Evolutionary conservation across 345 rosid genomes (phyloP), one percentile per base, ranked within the genome.

Genomic region (Pseudoturritis turrita): DNA sequence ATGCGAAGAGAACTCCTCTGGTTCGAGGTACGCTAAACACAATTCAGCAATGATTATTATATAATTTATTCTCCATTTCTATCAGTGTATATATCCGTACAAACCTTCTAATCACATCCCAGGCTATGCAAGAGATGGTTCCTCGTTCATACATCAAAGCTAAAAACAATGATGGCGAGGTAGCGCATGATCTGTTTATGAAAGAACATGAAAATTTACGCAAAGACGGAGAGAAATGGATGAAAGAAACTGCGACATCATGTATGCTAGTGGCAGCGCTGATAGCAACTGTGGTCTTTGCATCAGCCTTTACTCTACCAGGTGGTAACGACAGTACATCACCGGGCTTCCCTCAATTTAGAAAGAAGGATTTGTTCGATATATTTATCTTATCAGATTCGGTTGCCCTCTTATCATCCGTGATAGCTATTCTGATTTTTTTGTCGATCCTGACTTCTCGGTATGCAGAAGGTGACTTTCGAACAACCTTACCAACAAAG

Each of bases 251-350:
- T 0, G 79, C 79, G 5, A 72, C 78, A 3, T 68, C 80, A 2
- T 75, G 82, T 40, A 81, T 75, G 76, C 65, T 81, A 1, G 83
- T 73, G 1, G 73, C 81, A 4, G 62, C 85, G 0, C 67, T 82
- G 3, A 76, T 82, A 43, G 76, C 85, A n/a, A 76, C 83, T 1
- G 72, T 79, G 14, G 71, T 76, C 76, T 79, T 79, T 35, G 78
- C 80, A 0, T 81, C 85, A 0, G 68, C 75, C 72, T 76, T 82
- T 70, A 76, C 79, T 0, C 73, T 82, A 14, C 85, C 85, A 1
- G 85, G 85, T n/a, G 85, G 85, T 25, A 79, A 65, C 29, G 60
- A 79, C 46, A n/a, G n/a, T n/a, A n/a, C n/a, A n/a, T n/a, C n/a
- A 45, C 29, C 2, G 85, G 85, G 19, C 50, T 17, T 19, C 82